These are phyloP conservation scores for Rhodofomes roseus DNA, from an alignment of 1,284 basidiomycete genomes.

Conservation along the genomic window DNA sequence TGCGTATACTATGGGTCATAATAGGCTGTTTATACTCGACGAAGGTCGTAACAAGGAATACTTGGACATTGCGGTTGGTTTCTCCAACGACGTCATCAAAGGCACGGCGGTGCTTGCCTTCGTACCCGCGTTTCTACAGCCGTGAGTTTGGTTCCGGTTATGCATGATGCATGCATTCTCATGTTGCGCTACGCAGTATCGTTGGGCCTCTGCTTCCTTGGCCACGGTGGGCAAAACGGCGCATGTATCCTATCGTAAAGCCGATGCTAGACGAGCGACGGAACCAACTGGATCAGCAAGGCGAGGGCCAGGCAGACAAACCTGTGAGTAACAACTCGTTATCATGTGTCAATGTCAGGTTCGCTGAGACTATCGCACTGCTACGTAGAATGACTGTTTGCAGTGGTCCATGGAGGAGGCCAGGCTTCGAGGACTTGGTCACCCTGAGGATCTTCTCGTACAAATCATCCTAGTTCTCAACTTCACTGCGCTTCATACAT, in stretches of 20 bases:
- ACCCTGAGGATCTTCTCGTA: constrained; percentile 13
- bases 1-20: background rate
- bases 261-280: constrained; percentile 27
- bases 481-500: constrained; percentile 32
- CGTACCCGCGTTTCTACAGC: constrained; percentile 12
- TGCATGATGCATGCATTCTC: constrained; percentile 40
- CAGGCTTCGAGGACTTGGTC: constrained; percentile 17
- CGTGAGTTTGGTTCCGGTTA: constrained; percentile 23
- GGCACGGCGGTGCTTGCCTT: constrained; percentile 7
- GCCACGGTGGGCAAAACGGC: background rate
- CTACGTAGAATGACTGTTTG: constrained; percentile 37
- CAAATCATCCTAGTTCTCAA: constrained; percentile 26
- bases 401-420: constrained; percentile 41
- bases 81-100: constrained; percentile 15
- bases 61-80: constrained; percentile 13
- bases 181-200: background rate
- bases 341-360: too few species aligned
- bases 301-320: constrained; percentile 1
- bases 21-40: background rate
- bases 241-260: constrained; percentile 19
- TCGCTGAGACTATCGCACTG: too few species aligned
- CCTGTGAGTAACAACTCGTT: constrained; percentile 3
- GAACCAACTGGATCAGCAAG: constrained; percentile 14
- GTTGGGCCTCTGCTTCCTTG: background rate
- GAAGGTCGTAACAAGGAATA: constrained; percentile 15